Base-by-base conservation (phyloP, 805 yeast genomes). In the Nakazawaea holstii region DNA sequence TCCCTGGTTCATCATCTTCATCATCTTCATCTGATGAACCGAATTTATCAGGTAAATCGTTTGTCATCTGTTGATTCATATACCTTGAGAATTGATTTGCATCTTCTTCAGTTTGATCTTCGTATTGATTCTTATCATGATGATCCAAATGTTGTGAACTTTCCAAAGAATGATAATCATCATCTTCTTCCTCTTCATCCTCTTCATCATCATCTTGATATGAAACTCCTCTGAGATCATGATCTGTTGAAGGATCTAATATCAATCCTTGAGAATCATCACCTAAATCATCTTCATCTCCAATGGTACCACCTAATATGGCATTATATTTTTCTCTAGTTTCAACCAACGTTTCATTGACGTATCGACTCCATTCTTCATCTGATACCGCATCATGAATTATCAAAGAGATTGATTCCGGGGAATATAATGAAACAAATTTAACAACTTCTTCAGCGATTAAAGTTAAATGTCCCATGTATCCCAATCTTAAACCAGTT, bases 391-490 rank as follows among this genome's bases (percentile, higher is more conserved):
- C 74, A 9, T 69, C 73, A 11, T 73, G 75, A 17, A 82, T 78
- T 5, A 69, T 59, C 3, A 77, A 74, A 1, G 86, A 75, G 11
- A 82, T 73, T 24, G 79, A 64, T 51, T 79, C 85, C 7, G 84
- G 81, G 35, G 80, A 72, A 55, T 79, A 79, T 14, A 80, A 62
- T n/a, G 75, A 72, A 8, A 70, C 67, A 63, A 94, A 94, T 62
- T 94, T 94, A 42, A 90, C 96, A 40, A 94, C 90, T 62, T 94
- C 99, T 62, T 94, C 99, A 44, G 96, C 90, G 48, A 94, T 88
- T 44, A 94, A 70, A 6, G 95, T 89, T 53, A 94, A 68, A 62
- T 94, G 99, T n/a, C 99, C 99, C 89, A 91, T 90, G 61, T 89
- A 94, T 0, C 99, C 99, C 35, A 91, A 77, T 47, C 95, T 75